A percentile compares a stretch with the other conserved stretches of the same genome.
Conservation (phyloP, 2,329 filamentous ascomycete genomes). For the Aspergillaceae sp. region DNA sequence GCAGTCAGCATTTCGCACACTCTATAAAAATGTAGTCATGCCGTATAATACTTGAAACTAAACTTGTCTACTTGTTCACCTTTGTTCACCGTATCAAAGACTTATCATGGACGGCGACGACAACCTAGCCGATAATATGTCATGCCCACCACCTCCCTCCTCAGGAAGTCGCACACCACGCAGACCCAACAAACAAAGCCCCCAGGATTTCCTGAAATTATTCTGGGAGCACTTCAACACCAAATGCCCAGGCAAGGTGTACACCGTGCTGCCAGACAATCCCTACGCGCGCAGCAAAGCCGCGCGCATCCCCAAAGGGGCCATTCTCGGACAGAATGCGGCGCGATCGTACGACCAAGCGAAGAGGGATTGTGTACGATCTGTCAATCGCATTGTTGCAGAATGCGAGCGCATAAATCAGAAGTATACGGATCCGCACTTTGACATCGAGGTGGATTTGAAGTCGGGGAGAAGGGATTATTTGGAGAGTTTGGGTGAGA, state of each 20-base stretch:
- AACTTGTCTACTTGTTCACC: too few species aligned
- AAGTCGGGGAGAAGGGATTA: constrained; percentile 50
- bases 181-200: constrained; percentile 46
- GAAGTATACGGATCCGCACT: constrained; percentile 79
- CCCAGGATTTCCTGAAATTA: constrained; percentile 60
- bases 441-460: constrained; percentile 72
- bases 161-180: constrained; percentile 20
- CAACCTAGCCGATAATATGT: constrained; percentile 17
- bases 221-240: constrained; percentile 67
- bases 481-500: constrained; percentile 39
- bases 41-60: too few species aligned
- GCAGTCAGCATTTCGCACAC: too few species aligned
- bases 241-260: constrained; percentile 63
- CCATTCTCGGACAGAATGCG: constrained; percentile 48
- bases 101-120: constrained; percentile 22
- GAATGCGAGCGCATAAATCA: constrained; percentile 70
- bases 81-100: too few species aligned
- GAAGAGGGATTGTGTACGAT: constrained; percentile 55
- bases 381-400: constrained; percentile 49
- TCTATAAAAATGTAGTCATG: too few species aligned
- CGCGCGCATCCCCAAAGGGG: constrained; percentile 47
- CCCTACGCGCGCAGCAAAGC: constrained; percentile 54
- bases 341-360: constrained; percentile 66
- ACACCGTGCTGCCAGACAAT: constrained; percentile 61
- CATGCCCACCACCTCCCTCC: constrained; percentile 24